Conservation (phyloP, 2,329 filamentous ascomycete genomes). For the Pseudophaeomoniella oleicola region DNA sequence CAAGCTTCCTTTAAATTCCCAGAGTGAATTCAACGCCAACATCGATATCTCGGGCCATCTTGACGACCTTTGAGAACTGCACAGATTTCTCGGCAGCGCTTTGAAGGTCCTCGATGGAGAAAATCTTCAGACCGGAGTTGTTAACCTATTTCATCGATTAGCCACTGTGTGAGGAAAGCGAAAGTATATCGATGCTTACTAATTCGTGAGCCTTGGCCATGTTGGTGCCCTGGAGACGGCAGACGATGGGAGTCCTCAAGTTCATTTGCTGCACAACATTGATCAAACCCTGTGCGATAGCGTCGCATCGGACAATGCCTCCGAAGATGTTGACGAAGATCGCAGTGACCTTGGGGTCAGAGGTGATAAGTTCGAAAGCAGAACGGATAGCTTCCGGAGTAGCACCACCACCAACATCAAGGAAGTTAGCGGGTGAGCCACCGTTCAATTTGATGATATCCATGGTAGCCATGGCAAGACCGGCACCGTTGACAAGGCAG, state of each 20-base stretch:
- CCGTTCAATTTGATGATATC: constrained; percentile 99
- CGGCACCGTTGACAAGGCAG: constrained; percentile 88
- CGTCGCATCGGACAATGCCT: constrained; percentile 95
- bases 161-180: constrained; percentile 1
- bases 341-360: constrained; percentile 92
- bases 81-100: constrained; percentile 95
- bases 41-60: constrained; percentile 95
- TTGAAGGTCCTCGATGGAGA: constrained; percentile 97
- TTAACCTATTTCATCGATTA: constrained; percentile 62
- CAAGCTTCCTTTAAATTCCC: constrained; percentile 58
- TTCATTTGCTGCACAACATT: constrained; percentile 89
- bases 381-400: constrained; percentile 93
- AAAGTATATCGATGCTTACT: constrained; percentile 29
- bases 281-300: constrained; percentile 91
- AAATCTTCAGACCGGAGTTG: constrained; percentile 98
- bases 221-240: constrained; percentile 95
- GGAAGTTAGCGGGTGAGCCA: constrained; percentile 90
- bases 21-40: constrained; percentile 91
- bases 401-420: constrained; percentile 94
- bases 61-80: constrained; percentile 97
- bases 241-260: constrained; percentile 92
- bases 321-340: constrained; percentile 99
- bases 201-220: constrained; percentile 83
- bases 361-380: constrained; percentile 97
- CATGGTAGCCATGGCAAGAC: constrained; percentile 99